Conservation (phyloP, 2,329 filamentous ascomycete genomes). For the Graphilbum fragrans region DNA sequence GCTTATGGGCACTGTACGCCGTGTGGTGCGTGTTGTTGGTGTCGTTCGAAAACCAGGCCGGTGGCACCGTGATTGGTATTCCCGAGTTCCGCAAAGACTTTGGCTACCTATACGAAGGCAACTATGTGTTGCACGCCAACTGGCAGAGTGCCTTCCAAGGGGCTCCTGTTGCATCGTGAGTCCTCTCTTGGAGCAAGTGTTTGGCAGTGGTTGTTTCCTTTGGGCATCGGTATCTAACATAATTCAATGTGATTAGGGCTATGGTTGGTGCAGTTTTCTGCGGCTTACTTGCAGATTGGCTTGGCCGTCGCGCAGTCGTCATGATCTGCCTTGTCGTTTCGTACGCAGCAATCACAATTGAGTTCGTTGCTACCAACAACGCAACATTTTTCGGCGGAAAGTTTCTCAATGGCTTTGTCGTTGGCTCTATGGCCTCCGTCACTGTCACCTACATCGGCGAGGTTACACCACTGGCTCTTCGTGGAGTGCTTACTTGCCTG, state of each 20-base stretch:
- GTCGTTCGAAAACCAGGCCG: slow-evolving; percentile 14
- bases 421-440: slow-evolving; percentile 7
- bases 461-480: no score
- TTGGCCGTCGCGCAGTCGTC: slow-evolving; percentile 20
- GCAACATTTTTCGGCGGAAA: slow-evolving; percentile 25
- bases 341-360: slow-evolving; percentile 20
- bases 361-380: slow-evolving; percentile 22
- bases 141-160: slow-evolving; percentile 26
- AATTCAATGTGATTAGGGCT: no score
- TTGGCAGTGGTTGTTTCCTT: no score
- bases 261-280: no score
- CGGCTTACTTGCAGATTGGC: slow-evolving; percentile 22
- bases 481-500: no score
- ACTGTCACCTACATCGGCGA: slow-evolving; percentile 11
- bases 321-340: slow-evolving; percentile 18
- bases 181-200: no score
- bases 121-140: slow-evolving; percentile 20
- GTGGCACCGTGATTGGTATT: slow-evolving; percentile 23
- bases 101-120: slow-evolving; percentile 19
- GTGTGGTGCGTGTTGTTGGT: no score
- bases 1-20: no score
- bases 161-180: neutral
- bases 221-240: no score
- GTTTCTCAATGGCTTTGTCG: slow-evolving; percentile 23
- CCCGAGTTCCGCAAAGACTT: slow-evolving; percentile 28